phyloP scores from a whole-genome alignment of 768 basidiomycete genomes.

The Pleurotus ostreatus region DNA sequence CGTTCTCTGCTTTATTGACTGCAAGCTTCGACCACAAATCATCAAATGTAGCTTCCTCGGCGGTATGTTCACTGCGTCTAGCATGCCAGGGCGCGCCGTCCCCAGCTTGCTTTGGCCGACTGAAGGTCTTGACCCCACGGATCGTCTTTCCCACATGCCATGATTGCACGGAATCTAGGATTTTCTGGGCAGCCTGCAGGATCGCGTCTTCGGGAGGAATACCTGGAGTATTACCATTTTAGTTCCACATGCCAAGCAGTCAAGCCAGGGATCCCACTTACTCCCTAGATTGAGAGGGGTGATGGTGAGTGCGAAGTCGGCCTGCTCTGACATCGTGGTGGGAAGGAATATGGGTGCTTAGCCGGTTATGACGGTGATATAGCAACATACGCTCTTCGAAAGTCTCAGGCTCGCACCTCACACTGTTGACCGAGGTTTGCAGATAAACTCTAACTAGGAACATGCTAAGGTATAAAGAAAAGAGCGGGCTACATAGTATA shows the following conservation, averaged over 20 bases:
- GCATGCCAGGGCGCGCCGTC: conserved; percentile 67
- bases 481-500: neutral
- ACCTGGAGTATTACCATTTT: conserved; percentile 29
- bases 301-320: neutral
- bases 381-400: no score
- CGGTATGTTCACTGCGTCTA: conserved; percentile 60
- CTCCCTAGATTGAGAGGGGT: conserved; percentile 7
- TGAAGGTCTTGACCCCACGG: conserved; percentile 51
- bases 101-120: conserved; percentile 43
- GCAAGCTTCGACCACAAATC: conserved; percentile 70
- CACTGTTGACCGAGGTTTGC: no score
- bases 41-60: conserved; percentile 68
- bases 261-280: neutral
- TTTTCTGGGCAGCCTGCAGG: conserved; percentile 44
- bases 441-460: no score
- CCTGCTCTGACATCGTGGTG: neutral
- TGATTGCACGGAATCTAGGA: conserved; percentile 50
- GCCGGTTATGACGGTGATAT: no score
- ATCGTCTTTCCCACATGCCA: conserved; percentile 73
- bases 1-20: conserved; percentile 60
- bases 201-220: conserved; percentile 59
- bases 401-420: no score
- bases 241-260: neutral
- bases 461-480: neutral
- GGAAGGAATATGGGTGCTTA: neutral